Evolutionary conservation across 148 eudicot genomes (phyloP).

Genomic region (Rhododendron williamsianum): DNA sequence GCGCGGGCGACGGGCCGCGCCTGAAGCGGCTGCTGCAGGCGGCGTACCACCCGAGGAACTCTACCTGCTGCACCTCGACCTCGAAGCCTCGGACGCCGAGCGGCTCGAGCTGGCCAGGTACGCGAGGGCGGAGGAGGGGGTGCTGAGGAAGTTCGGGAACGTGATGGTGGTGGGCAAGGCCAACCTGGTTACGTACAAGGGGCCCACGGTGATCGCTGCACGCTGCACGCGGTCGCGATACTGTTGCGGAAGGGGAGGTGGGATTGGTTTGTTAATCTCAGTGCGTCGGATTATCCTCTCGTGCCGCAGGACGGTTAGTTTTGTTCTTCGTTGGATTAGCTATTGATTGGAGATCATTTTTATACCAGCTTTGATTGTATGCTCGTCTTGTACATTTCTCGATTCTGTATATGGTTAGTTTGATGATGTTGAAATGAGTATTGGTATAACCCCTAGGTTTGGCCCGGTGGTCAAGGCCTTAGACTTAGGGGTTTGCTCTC

Average conservation of each 20-base stretch:
- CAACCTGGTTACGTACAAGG: conserved; percentile 63
- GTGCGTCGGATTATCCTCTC: conserved; percentile 87
- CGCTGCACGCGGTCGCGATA: conserved; percentile 62
- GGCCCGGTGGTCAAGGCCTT: no score
- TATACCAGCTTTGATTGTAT: no score
- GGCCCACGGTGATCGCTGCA: conserved; percentile 66
- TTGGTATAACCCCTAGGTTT: no score
- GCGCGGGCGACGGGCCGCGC: conserved; percentile 41
- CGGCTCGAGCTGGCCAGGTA: conserved; percentile 54
- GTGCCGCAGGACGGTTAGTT: conserved; percentile 73
- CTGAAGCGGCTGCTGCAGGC: conserved; percentile 63
- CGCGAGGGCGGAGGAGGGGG: conserved; percentile 36
- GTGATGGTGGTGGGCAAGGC: conserved; percentile 74
- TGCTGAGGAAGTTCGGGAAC: conserved; percentile 35
- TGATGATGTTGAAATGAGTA: no score
- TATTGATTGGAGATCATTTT: neutral
- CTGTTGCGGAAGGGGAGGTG: conserved; percentile 52
- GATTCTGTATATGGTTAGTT: no score
- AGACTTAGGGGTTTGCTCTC: no score
- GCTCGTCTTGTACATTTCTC: no score
- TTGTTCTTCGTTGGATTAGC: neutral
- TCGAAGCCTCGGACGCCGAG: conserved; percentile 55
- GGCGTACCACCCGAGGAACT: conserved; percentile 71
- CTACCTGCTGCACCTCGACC: conserved; percentile 76
- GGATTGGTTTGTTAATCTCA: conserved; percentile 95